phyloP scores from a whole-genome alignment of 805 yeast genomes.

The Citeromyces nyonsensis region DNA sequence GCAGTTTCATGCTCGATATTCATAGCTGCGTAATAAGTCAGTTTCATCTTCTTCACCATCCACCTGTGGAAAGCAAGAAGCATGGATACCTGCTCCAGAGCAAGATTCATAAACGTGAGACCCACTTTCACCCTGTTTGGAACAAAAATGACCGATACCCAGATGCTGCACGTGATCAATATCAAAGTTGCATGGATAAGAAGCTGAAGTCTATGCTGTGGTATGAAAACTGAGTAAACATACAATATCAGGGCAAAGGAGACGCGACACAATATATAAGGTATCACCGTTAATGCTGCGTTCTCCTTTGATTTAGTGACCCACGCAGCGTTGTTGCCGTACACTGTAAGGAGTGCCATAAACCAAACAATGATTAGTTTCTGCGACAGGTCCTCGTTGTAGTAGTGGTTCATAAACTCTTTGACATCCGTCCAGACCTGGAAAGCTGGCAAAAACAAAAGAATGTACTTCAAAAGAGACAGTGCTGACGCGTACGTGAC shows the following conservation, averaged over 20 bases:
- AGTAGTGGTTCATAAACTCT: conserved; percentile 49
- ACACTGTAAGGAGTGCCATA: conserved; percentile 28
- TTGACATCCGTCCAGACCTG: conserved; percentile 48
- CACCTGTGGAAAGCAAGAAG: conserved; percentile 26
- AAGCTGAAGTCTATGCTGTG: conserved; percentile 35
- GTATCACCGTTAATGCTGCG: conserved; percentile 27
- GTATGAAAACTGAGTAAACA: conserved; percentile 27
- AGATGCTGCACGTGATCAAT: conserved; percentile 19
- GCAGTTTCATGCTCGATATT: conserved; percentile 58
- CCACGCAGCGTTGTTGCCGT: conserved; percentile 28
- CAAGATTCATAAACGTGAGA: conserved; percentile 21
- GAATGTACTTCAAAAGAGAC: conserved; percentile 27
- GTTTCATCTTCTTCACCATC: conserved; percentile 22
- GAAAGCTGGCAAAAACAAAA: conserved; percentile 45
- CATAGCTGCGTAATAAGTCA: conserved; percentile 39
- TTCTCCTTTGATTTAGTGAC: conserved; percentile 19
- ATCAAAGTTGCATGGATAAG: conserved; percentile 19
- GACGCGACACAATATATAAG: conserved; percentile 30
- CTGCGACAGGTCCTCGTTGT: conserved; percentile 43
- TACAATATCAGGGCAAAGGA: conserved; percentile 17
- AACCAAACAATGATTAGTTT: conserved; percentile 36
- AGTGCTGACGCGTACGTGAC: conserved; percentile 31
- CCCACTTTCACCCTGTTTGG: conserved; percentile 27
- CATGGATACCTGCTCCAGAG: conserved; percentile 24
- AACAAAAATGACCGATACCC: conserved; percentile 38